phyloP scores from a whole-genome alignment of 2,329 filamentous ascomycete genomes.

The Lasiodiplodia citricola region DNA sequence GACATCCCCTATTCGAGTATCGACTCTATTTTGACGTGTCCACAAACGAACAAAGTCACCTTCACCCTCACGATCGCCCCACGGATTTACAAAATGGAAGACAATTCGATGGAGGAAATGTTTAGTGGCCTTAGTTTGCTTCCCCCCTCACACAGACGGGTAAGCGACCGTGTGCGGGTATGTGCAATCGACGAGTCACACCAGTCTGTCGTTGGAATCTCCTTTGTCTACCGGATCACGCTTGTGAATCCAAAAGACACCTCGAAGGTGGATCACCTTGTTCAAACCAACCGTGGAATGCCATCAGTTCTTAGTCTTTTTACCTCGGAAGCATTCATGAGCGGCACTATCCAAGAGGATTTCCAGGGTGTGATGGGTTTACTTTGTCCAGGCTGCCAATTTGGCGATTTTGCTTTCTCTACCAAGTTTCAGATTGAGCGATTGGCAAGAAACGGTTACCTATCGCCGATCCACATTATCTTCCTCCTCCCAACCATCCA shows the following conservation, averaged over 20 bases:
- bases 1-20: slow-evolving; percentile 51
- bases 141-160: slow-evolving; percentile 12
- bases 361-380: slow-evolving; percentile 18
- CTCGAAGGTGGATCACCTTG: slow-evolving; percentile 30
- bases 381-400: slow-evolving; percentile 11
- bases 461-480: slow-evolving; percentile 57
- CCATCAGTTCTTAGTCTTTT: slow-evolving; percentile 31
- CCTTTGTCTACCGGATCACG: slow-evolving; percentile 56
- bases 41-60: slow-evolving; percentile 38
- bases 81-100: slow-evolving; percentile 43
- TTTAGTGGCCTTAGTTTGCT: slow-evolving; percentile 28
- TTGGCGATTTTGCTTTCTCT: slow-evolving; percentile 53
- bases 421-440: slow-evolving; percentile 68
- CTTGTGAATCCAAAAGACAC: slow-evolving; percentile 37
- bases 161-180: slow-evolving; percentile 35
- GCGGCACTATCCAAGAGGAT: slow-evolving; percentile 23
- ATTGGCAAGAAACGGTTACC: slow-evolving; percentile 60
- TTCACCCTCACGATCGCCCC: slow-evolving; percentile 48
- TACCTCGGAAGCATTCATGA: neutral
- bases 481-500: slow-evolving; percentile 54
- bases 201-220: slow-evolving; percentile 48
- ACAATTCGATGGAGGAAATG: slow-evolving; percentile 24
- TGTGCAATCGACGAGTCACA: slow-evolving; percentile 45
- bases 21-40: slow-evolving; percentile 42
- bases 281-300: slow-evolving; percentile 36